Conservation (phyloP, 1,284 basidiomycete genomes). For the Heliocybe sulcata region DNA sequence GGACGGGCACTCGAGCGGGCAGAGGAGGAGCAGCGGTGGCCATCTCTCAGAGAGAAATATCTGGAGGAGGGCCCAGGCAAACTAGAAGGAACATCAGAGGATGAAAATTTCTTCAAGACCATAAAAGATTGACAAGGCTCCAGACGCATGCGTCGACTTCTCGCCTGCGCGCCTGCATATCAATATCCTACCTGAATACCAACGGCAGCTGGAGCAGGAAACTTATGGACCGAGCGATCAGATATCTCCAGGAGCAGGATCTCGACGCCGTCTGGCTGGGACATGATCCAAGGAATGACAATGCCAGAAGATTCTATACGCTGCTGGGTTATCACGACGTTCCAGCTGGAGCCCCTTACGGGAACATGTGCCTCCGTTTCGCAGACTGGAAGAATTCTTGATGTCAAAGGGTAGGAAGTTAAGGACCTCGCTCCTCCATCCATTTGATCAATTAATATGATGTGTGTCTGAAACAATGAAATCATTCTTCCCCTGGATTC, state of each 20-base stretch:
- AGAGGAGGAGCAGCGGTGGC: conserved; percentile 50
- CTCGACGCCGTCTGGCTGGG: conserved; percentile 53
- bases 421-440: neutral
- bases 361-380: conserved; percentile 41
- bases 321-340: conserved; percentile 47
- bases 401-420: neutral
- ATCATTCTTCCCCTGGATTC: conserved; percentile 48
- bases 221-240: conserved; percentile 44
- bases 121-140: conserved; percentile 37
- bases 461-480: neutral
- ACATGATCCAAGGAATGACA: conserved; percentile 47
- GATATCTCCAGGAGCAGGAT: conserved; percentile 39
- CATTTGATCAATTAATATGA: neutral
- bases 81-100: conserved; percentile 29
- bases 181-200: conserved; percentile 52
- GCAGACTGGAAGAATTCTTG: conserved; percentile 23
- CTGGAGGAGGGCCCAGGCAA: conserved; percentile 18
- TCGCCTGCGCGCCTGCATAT: conserved; percentile 64
- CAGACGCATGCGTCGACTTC: conserved; percentile 41
- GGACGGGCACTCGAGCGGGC: conserved; percentile 41
- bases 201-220: conserved; percentile 51
- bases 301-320: conserved; percentile 51
- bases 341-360: conserved; percentile 36
- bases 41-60: conserved; percentile 44
- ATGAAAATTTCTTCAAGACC: conserved; percentile 42